Conservation (phyloP, 306 rosid species). For the Fragaria ananassa region DNA sequence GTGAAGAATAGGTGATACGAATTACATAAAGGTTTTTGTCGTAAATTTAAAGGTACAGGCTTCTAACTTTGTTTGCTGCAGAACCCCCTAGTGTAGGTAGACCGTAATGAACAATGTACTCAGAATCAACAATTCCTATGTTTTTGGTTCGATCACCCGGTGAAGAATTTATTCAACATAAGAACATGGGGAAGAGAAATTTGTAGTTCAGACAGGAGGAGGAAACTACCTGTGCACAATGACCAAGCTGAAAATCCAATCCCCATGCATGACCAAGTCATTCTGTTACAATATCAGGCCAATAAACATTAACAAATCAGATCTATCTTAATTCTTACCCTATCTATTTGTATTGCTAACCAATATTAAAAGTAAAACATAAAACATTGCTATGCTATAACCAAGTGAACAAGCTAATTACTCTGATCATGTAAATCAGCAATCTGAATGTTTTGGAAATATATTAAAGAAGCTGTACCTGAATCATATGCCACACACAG, state of each 20-base stretch:
- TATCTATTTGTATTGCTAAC: background rate
- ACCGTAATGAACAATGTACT: slow-evolving; percentile 41
- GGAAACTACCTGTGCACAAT: slow-evolving; percentile 39
- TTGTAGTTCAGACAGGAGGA: background rate
- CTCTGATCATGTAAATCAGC: background rate
- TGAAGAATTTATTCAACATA: slow-evolving; percentile 8
- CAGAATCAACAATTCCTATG: slow-evolving; percentile 48
- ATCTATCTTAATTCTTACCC: no score
- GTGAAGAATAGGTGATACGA: background rate
- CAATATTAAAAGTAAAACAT: background rate
- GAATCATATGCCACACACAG: slow-evolving; percentile 48
- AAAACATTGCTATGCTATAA: background rate
- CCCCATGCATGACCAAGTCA: slow-evolving; percentile 56
- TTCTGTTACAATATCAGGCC: slow-evolving; percentile 26
- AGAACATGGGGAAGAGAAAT: background rate
- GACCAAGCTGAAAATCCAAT: slow-evolving; percentile 43
- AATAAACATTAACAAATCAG: background rate
- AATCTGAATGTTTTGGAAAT: background rate
- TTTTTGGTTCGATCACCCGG: slow-evolving; percentile 50
- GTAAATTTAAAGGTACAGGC: background rate
- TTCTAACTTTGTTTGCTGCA: slow-evolving; percentile 28
- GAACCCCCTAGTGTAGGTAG: slow-evolving; percentile 43
- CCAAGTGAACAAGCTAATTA: background rate
- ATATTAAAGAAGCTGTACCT: slow-evolving; percentile 23
- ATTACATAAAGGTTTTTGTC: background rate